Conservation (phyloP, 176 grass and related monocot genomes). For the Tillandsia fasciculata region DNA sequence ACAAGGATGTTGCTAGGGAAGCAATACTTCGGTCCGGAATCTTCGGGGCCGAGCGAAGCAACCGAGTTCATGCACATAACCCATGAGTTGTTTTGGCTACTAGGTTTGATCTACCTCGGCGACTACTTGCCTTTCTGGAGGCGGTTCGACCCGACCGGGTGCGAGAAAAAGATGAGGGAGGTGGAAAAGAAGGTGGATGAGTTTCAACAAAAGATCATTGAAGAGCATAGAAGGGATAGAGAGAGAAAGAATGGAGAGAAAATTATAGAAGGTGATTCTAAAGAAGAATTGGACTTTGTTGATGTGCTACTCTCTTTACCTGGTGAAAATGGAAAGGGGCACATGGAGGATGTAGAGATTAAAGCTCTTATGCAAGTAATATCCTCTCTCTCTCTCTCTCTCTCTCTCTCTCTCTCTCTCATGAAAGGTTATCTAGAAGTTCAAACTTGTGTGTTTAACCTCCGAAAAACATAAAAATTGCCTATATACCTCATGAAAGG, state of each 20-base stretch:
- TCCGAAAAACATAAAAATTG: neutral
- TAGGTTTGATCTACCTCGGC: conserved; percentile 82
- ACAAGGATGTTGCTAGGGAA: conserved; percentile 92
- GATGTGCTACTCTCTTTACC: conserved; percentile 78
- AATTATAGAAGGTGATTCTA: conserved; percentile 19
- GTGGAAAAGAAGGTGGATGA: conserved; percentile 80
- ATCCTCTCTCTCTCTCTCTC: neutral
- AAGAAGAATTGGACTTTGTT: conserved; percentile 64
- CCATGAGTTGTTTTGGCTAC: conserved; percentile 68
- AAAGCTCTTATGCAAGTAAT: conserved; percentile 90
- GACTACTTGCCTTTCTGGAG: conserved; percentile 88
- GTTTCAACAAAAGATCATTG: conserved; percentile 92
- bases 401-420: neutral
- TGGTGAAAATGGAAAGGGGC: conserved; percentile 56
- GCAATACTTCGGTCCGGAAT: conserved; percentile 68
- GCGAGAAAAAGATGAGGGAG: conserved; percentile 76
- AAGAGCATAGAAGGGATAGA: conserved; percentile 53
- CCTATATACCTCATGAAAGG: neutral
- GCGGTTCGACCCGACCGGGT: conserved; percentile 64
- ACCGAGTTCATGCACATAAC: conserved; percentile 91
- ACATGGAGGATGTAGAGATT: conserved; percentile 82
- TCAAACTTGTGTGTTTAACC: neutral
- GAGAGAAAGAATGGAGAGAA: conserved; percentile 33
- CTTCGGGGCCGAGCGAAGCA: conserved; percentile 54
- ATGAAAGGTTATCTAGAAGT: neutral